Evolutionary conservation across 2,329 filamentous ascomycete genomes (phyloP).

Genomic region (Epichloe festucae): DNA sequence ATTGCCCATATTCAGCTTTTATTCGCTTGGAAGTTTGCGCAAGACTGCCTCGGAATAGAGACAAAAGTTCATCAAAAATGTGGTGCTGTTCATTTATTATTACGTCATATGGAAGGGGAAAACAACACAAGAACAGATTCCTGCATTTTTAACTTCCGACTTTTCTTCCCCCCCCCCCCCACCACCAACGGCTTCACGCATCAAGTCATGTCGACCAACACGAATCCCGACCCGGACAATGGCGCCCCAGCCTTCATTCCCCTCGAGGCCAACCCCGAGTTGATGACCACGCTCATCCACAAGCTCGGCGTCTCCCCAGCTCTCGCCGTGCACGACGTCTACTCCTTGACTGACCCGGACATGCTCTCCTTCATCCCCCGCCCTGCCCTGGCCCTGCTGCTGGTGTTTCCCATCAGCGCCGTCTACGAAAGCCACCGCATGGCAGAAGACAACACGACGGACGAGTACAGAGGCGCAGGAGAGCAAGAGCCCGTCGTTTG

Average conservation of each 20-base stretch:
- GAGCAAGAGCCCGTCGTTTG: constrained; percentile 66
- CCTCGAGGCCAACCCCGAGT: constrained; percentile 66
- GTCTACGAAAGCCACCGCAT: constrained; percentile 66
- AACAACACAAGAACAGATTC: no score
- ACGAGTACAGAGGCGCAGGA: constrained; percentile 56
- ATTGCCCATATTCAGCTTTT: no score
- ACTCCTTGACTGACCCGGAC: constrained; percentile 73
- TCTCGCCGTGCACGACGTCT: constrained; percentile 80
- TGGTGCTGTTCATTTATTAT: no score
- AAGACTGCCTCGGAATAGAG: no score
- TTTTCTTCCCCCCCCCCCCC: not conserved
- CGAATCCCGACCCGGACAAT: constrained; percentile 26
- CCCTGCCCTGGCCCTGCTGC: constrained; percentile 74
- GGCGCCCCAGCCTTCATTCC: constrained; percentile 39
- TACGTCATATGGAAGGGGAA: not conserved
- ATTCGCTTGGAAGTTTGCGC: no score
- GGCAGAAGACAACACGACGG: constrained; percentile 53
- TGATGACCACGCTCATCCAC: constrained; percentile 75
- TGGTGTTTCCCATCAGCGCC: constrained; percentile 77
- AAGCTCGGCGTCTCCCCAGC: constrained; percentile 69
- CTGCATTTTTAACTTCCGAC: no score
- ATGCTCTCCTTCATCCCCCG: constrained; percentile 79
- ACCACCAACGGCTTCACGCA: not conserved
- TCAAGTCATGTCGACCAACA: constrained; percentile 19
- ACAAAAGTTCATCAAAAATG: no score